Conservation (phyloP, 805 yeast genomes). For the Dipodascus albidus region DNA sequence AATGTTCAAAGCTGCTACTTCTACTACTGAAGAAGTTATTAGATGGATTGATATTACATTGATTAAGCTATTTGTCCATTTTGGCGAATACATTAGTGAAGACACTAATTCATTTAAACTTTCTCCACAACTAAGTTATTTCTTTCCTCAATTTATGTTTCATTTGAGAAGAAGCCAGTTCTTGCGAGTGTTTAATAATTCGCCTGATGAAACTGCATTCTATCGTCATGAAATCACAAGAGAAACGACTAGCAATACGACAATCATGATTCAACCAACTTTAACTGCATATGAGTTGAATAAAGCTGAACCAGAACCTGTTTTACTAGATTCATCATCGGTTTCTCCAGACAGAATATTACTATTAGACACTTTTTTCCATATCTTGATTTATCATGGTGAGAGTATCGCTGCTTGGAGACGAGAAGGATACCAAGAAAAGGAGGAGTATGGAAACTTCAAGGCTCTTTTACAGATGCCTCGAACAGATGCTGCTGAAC, state of each 20-base stretch:
- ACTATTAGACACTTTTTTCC: slow-evolving; percentile 86
- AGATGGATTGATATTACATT: slow-evolving; percentile 85
- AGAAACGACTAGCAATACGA: slow-evolving; percentile 82
- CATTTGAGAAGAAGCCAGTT: slow-evolving; percentile 90
- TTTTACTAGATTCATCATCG: slow-evolving; percentile 78
- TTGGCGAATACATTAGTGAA: slow-evolving; percentile 78
- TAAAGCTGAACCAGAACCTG: slow-evolving; percentile 71
- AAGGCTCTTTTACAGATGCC: slow-evolving; percentile 75
- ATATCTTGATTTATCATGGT: slow-evolving; percentile 85
- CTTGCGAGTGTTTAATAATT: slow-evolving; percentile 84
- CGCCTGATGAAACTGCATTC: slow-evolving; percentile 95
- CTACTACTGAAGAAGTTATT: slow-evolving; percentile 74
- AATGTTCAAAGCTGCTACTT: slow-evolving; percentile 55
- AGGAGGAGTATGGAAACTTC: slow-evolving; percentile 74
- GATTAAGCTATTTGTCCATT: slow-evolving; percentile 72
- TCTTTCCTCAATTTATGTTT: slow-evolving; percentile 89
- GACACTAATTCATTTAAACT: slow-evolving; percentile 68
- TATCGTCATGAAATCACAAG: slow-evolving; percentile 79
- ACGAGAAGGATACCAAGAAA: slow-evolving; percentile 78
- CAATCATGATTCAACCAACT: slow-evolving; percentile 94
- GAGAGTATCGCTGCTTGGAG: slow-evolving; percentile 89
- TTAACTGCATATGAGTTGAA: slow-evolving; percentile 71
- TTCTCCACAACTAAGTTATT: slow-evolving; percentile 54
- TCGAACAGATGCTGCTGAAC: slow-evolving; percentile 77
- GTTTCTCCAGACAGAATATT: slow-evolving; percentile 74